Percentiles rank a stretch among this genome's conserved stretches.
phyloP scores from a whole-genome alignment of 495 filamentous ascomycete species.

The Aspergillus bertholletiae region DNA sequence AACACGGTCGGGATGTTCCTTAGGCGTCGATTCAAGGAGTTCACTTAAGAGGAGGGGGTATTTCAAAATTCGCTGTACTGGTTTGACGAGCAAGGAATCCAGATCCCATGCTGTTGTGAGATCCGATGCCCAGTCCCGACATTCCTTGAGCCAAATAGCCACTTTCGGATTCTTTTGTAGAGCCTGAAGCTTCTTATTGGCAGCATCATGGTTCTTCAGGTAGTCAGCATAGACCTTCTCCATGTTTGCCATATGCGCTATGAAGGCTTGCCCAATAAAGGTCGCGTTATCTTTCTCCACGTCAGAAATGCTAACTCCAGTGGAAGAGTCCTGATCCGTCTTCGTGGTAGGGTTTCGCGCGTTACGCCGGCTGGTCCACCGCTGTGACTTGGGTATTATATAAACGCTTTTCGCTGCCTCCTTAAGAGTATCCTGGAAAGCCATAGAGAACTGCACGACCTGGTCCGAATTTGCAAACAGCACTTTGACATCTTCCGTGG shows the following conservation, averaged over 20 bases:
- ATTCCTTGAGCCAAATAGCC: constrained; percentile 87
- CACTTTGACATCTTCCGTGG: constrained; percentile 74
- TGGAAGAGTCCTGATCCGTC: constrained; percentile 30
- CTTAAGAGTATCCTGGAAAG: constrained; percentile 75
- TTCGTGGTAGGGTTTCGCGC: constrained; percentile 35
- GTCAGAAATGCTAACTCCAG: constrained; percentile 43
- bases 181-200: constrained; percentile 70
- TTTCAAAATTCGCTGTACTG: constrained; percentile 85
- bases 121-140: constrained; percentile 80
- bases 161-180: constrained; percentile 73
- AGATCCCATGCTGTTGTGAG: constrained; percentile 91
- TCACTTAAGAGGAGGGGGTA: constrained; percentile 82
- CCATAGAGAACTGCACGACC: constrained; percentile 75
- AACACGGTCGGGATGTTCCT: constrained; percentile 75
- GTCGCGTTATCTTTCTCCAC: constrained; percentile 74
- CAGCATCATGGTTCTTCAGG: constrained; percentile 79
- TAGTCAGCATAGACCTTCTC: constrained; percentile 84
- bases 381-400: constrained; percentile 51
- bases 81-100: constrained; percentile 91
- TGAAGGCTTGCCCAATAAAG: constrained; percentile 74
- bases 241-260: constrained; percentile 67
- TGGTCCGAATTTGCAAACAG: constrained; percentile 90
- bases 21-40: constrained; percentile 72
- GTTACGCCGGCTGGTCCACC: constrained; percentile 54
- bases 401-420: constrained; percentile 73